Base-by-base conservation (phyloP, 345 rosid genomes). In the Triadica sebifera region DNA sequence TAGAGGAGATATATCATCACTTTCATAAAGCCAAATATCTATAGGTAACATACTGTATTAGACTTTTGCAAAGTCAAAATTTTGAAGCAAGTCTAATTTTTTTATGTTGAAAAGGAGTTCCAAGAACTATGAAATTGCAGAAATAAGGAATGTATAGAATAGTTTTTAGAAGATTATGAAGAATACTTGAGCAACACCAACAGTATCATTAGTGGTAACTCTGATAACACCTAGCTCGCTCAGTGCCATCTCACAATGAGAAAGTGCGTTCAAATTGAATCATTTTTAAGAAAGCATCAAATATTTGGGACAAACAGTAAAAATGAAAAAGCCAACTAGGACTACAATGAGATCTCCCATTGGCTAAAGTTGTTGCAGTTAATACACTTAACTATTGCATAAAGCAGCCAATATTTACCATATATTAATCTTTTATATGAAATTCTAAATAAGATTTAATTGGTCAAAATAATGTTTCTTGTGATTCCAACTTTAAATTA, bases 131-230 rank as follows among this genome's bases (percentile, higher is more conserved):
- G 41, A 58, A 61, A 41, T 16, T 39, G 17, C 5, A 25, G 25
- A 69, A 51, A 47, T 6, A 19, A 20, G 6, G 13, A 34, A 29
- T 34, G 65, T 3, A 70, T 12, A 73, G 58, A 67, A 74, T 15
- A 67, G 64, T 56, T 57, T 55, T 38, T 9, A 41, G 63, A 66
- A 47, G 49, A 62, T 78, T 73, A 34, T n/a, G 60, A 51, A 67
- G 9, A 16, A 45, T 75, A 95, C 99, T 94, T 81, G 89, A 79
- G 99, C 99, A 56, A 96, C 98, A 75, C 85, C 87, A 0, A 98
- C 99, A 53, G 93, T 86, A 72, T 93, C 99, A 77, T 91, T 86
- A 17, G 87, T 77, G 71, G 77, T 85, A 53, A 86, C 81, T 84
- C 89, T 85, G 25, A 81, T 65, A 20, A 95, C 62, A 52, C 89